phyloP scores from a whole-genome alignment of 106 monocot species.

The Allium fistulosum region DNA sequence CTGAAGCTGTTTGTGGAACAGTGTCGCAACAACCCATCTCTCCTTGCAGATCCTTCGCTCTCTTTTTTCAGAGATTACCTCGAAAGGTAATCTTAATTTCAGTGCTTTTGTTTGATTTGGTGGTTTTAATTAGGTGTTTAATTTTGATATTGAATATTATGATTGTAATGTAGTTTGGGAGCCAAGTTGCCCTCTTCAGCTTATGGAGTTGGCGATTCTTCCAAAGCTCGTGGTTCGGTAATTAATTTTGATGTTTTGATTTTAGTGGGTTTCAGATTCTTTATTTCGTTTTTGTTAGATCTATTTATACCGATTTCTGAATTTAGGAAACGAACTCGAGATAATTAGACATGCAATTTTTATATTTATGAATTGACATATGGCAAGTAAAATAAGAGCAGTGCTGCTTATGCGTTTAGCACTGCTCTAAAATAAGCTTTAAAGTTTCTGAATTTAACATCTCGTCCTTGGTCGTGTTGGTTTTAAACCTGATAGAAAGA shows the following conservation, averaged over 20 bases:
- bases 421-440: too few relatives aligned
- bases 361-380: too few relatives aligned
- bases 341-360: too few relatives aligned
- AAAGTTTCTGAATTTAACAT: too few relatives aligned
- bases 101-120: not conserved
- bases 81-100: slow-evolving; percentile 40
- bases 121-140: not conserved
- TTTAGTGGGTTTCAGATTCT: too few relatives aligned
- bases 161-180: slow-evolving; percentile 42
- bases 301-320: too few relatives aligned
- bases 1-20: slow-evolving; percentile 69
- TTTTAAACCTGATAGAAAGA: too few relatives aligned
- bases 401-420: too few relatives aligned
- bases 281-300: too few relatives aligned
- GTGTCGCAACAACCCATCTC: slow-evolving; percentile 59
- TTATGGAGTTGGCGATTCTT: slow-evolving; percentile 19
- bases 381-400: too few relatives aligned
- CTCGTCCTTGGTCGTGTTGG: too few relatives aligned
- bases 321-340: too few relatives aligned
- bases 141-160: not conserved
- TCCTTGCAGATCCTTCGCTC: slow-evolving; percentile 70
- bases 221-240: not conserved
- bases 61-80: slow-evolving; percentile 86
- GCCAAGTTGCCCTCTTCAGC: slow-evolving; percentile 70
- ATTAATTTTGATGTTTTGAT: not conserved